Evolutionary conservation across 331 rosid species (phyloP), one percentile per base, ranked within the genome.

Genomic region (Telfairia occidentalis): DNA sequence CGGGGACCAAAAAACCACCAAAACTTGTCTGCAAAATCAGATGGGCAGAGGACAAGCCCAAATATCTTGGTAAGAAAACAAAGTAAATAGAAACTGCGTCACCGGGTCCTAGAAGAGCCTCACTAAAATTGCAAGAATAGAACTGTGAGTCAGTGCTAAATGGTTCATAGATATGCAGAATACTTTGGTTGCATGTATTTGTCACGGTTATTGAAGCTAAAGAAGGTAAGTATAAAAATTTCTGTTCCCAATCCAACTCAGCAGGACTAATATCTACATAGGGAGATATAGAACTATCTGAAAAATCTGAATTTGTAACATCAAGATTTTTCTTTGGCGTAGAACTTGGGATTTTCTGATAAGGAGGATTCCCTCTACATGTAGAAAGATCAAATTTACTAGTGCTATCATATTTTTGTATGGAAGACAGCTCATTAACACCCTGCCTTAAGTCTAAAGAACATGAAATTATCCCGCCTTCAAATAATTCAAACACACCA

Each of bases 101-200:
- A 81, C 97, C 97, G 42, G 94, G 99, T 78, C 85, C 83, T 70
- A 95, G 76, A 7, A 82, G 79, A 86, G 81, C 80, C 82, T 85
- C 91, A 15, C 88, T 95, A 75, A 88, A 87, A 88, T 95, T 95
- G 83, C 96, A 92, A 32, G 97, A 85, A 82, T 92, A 95, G 89
- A 95, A 95, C 90, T 95, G 99, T 48, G 76, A 38, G 86, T 90
- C 92, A 2, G 89, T 83, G 84, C 96, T 92, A 85, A 88, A 92
- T 29, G 97, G 99, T 76, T 95, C 97, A 79, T 87, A 92, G 66
- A 95, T 86, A 84, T 87, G 87, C 80, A 95, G 80, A 80, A 81
- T 71, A 81, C 96, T 84, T 77, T 87, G 93, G 69, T 84, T 90
- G 86, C 97, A 90, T 2, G 86, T 86, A 81, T 95, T 95, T 77